Conservation (phyloP, 306 rosid genomes). For the Rosa persica region DNA sequence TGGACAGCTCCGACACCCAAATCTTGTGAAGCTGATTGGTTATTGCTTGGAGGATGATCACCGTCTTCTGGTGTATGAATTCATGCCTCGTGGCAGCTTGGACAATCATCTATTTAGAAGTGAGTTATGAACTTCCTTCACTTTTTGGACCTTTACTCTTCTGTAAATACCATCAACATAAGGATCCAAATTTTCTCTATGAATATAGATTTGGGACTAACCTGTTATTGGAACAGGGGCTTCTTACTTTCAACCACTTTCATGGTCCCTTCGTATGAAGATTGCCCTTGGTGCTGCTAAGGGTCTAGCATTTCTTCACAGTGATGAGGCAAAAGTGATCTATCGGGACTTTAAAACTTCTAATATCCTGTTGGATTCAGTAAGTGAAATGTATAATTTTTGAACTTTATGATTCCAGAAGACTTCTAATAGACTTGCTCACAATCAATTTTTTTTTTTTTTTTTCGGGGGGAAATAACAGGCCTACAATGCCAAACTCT, state of each 20-base stretch:
- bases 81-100: conserved; percentile 82
- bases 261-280: conserved; percentile 84
- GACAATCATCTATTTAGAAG: conserved; percentile 93
- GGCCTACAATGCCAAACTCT: conserved; percentile 78
- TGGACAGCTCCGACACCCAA: conserved; percentile 89
- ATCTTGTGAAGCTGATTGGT: conserved; percentile 91
- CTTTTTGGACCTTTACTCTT: conserved; percentile 15
- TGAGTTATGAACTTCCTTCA: conserved; percentile 46
- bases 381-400: conserved; percentile 29
- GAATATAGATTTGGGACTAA: conserved; percentile 12
- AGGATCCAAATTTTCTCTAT: conserved; percentile 8
- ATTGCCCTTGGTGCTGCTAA: conserved; percentile 88
- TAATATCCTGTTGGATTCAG: conserved; percentile 81
- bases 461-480: conserved; percentile 24
- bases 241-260: conserved; percentile 82
- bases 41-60: conserved; percentile 97
- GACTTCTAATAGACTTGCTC: conserved; percentile 19
- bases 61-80: conserved; percentile 88
- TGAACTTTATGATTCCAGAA: conserved; percentile 1
- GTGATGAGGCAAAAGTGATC: conserved; percentile 90
- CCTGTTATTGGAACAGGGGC: conserved; percentile 54
- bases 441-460: conserved; percentile 18
- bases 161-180: conserved; percentile 2
- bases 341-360: conserved; percentile 86
- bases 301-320: conserved; percentile 94